These are phyloP conservation scores for Gynostemma pentaphyllum DNA, from an alignment of 306 rosid genomes.

Conservation along the genomic window DNA sequence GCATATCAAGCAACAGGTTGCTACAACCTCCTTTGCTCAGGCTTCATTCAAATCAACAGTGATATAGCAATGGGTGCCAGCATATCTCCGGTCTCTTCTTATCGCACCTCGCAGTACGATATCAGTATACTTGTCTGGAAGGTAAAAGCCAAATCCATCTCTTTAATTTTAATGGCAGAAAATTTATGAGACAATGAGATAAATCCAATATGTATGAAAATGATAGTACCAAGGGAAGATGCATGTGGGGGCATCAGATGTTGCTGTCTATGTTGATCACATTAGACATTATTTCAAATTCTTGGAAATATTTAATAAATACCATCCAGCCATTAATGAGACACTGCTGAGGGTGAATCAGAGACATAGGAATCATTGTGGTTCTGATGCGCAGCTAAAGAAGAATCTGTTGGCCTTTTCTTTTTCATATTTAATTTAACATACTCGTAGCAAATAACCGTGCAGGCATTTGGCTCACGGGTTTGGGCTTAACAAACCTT, in stretches of 20 bases:
- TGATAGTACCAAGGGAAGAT: conserved; percentile 6
- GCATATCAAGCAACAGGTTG: conserved; percentile 99
- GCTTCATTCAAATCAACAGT: conserved; percentile 84
- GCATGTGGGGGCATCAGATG: conserved; percentile 10
- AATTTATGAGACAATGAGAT: background rate
- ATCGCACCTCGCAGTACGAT: conserved; percentile 64
- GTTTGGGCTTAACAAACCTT: too few species aligned
- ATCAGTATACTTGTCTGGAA: conserved; percentile 95
- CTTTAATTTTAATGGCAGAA: background rate
- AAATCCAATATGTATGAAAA: background rate
- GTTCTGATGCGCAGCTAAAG: conserved; percentile 5
- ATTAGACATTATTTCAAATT: conserved; percentile 1
- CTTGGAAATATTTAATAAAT: conserved; percentile 1
- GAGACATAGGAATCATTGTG: background rate
- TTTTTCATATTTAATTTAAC: too few species aligned
- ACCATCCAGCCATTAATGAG: conserved; percentile 1
- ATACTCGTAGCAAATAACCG: too few species aligned
- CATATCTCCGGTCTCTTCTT: conserved; percentile 70
- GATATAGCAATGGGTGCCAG: conserved; percentile 96
- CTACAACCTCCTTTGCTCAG: conserved; percentile 98
- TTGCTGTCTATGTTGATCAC: background rate
- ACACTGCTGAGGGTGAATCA: background rate
- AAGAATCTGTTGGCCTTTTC: background rate
- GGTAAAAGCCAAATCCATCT: conserved; percentile 36
- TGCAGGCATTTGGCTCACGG: too few species aligned